Percentiles rank a stretch among this genome's conserved stretches.
These are phyloP conservation scores for Penicillium fuscoglaucum DNA, from an alignment of 2,329 filamentous ascomycete species.

Conservation along the genomic window DNA sequence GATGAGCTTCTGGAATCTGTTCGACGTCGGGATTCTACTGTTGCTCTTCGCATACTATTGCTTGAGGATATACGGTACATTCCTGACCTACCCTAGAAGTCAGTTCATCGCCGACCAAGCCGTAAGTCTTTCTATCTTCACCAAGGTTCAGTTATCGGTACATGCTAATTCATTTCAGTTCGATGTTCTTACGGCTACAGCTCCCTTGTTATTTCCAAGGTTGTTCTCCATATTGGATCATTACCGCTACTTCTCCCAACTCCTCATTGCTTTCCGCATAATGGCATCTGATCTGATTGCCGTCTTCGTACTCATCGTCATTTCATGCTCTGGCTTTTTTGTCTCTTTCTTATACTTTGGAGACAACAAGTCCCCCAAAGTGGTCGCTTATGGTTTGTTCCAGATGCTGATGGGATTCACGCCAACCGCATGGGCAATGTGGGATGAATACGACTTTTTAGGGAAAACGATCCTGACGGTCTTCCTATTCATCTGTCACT, in stretches of 20 bases:
- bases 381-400: constrained; percentile 86
- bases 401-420: constrained; percentile 96
- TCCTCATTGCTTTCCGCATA: constrained; percentile 88
- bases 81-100: constrained; percentile 69
- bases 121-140: background rate
- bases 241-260: constrained; percentile 92
- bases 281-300: constrained; percentile 90
- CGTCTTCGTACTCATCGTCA: constrained; percentile 78
- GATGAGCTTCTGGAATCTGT: constrained; percentile 97
- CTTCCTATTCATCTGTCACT: constrained; percentile 93
- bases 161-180: constrained; percentile 49
- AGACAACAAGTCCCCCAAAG: constrained; percentile 66
- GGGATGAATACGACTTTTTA: constrained; percentile 77
- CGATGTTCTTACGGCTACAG: constrained; percentile 89
- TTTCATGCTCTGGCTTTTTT: constrained; percentile 91
- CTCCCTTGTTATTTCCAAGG: constrained; percentile 83
- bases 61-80: constrained; percentile 82
- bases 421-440: constrained; percentile 87
- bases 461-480: constrained; percentile 74
- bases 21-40: constrained; percentile 85
- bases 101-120: constrained; percentile 77
- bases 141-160: no score
- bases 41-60: constrained; percentile 87
- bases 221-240: constrained; percentile 93
- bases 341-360: constrained; percentile 85